Conservation (phyloP, 371 early-diverging fungal genomes). For the Apophysomyces ossiformis region DNA sequence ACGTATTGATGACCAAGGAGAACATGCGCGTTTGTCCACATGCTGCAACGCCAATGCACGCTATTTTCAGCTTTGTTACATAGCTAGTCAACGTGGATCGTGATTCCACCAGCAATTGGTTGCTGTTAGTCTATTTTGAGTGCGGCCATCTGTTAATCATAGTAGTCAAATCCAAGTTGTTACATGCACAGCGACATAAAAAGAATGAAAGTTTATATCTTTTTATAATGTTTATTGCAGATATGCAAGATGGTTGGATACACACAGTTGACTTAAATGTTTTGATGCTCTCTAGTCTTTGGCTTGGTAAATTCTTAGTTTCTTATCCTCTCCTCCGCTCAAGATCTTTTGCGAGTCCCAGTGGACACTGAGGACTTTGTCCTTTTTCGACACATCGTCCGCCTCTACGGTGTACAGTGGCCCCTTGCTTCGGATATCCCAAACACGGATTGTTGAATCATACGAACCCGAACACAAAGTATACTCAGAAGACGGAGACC, state of each 20-base stretch:
- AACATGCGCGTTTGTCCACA: no score
- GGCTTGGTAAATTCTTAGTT: slow-evolving; percentile 73
- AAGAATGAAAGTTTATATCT: no score
- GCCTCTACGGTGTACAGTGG: slow-evolving; percentile 71
- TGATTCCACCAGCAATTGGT: no score
- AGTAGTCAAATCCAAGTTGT: no score
- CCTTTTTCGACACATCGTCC: slow-evolving; percentile 45
- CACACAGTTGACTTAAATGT: neutral
- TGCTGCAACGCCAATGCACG: no score
- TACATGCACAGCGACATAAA: no score
- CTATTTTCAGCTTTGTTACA: no score
- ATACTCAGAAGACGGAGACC: slow-evolving; percentile 80
- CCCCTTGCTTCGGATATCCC: slow-evolving; percentile 91
- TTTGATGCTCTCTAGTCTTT: slow-evolving; percentile 26
- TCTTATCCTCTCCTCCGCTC: slow-evolving; percentile 86
- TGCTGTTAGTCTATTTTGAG: no score
- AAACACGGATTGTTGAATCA: slow-evolving; percentile 88
- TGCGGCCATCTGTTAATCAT: no score
- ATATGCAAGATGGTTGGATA: neutral
- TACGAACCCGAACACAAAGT: slow-evolving; percentile 84
- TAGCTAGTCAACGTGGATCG: no score
- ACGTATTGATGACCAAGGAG: no score
- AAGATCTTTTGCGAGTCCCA: slow-evolving; percentile 78
- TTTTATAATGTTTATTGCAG: neutral
- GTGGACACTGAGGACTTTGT: slow-evolving; percentile 81